Evolutionary conservation across 2,329 filamentous ascomycete genomes (phyloP).

Genomic region (Ascochyta koolunga): DNA sequence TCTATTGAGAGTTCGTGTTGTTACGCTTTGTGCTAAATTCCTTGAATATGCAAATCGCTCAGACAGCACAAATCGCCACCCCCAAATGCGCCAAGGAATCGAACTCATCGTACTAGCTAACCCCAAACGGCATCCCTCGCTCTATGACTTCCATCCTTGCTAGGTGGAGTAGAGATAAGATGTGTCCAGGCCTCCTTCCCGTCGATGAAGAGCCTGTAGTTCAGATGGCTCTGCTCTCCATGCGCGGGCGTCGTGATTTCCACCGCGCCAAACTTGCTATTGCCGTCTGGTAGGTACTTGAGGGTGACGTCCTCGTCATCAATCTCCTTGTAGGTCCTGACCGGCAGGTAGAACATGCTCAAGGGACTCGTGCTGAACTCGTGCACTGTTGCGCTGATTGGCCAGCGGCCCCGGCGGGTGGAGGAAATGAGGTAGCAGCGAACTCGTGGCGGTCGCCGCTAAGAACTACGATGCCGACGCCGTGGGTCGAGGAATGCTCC

Average conservation of each 20-base stretch:
- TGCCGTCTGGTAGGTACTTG: slow-evolving; percentile 85
- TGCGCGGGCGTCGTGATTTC: slow-evolving; percentile 73
- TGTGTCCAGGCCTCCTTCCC: slow-evolving; percentile 78
- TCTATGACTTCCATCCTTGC: slow-evolving; percentile 47
- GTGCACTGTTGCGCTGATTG: slow-evolving; percentile 64
- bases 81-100: neutral
- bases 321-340: slow-evolving; percentile 80
- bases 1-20: neutral
- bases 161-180: slow-evolving; percentile 52
- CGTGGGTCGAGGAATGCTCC: slow-evolving; percentile 73
- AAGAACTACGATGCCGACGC: slow-evolving; percentile 79
- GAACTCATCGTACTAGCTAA: slow-evolving; percentile 3
- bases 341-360: slow-evolving; percentile 90
- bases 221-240: slow-evolving; percentile 72
- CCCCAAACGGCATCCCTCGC: slow-evolving; percentile 56
- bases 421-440: slow-evolving; percentile 78
- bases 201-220: slow-evolving; percentile 83
- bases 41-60: neutral
- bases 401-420: slow-evolving; percentile 64
- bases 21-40: neutral
- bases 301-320: slow-evolving; percentile 83
- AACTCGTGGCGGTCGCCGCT: slow-evolving; percentile 98
- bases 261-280: slow-evolving; percentile 85
- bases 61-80: neutral
- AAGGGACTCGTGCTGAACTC: slow-evolving; percentile 93